These are phyloP conservation scores for Cenococcum geophilum DNA, from an alignment of 495 filamentous ascomycete genomes.

Conservation along the genomic window DNA sequence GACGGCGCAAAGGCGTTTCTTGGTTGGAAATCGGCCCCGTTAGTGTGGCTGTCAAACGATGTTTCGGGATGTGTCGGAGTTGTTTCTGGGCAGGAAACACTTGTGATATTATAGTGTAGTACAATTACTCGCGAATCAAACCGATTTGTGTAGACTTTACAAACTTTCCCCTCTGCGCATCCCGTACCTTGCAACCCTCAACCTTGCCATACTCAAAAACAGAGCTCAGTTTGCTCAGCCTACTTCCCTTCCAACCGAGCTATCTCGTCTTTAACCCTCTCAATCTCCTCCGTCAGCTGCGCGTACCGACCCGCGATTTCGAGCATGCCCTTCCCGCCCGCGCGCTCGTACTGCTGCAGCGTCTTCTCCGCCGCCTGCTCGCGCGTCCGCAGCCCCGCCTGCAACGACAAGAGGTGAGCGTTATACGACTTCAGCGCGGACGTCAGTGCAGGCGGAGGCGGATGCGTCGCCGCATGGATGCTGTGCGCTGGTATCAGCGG, in stretches of 20 bases:
- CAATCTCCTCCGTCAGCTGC: constrained; percentile 32
- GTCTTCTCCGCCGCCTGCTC: constrained; percentile 26
- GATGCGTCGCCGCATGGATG: constrained; percentile 21
- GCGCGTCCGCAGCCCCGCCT: constrained; percentile 18
- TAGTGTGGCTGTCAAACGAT: too few species aligned
- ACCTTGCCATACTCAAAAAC: too few species aligned
- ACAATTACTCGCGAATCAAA: too few species aligned
- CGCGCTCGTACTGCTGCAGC: constrained; percentile 33
- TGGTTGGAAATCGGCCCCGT: too few species aligned
- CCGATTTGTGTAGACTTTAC: too few species aligned
- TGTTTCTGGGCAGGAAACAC: too few species aligned
- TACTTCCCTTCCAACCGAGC: constrained; percentile 22
- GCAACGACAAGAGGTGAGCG: constrained; percentile 9
- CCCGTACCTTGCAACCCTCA: too few species aligned
- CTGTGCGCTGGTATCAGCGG: background rate
- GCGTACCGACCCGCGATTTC: constrained; percentile 33
- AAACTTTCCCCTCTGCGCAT: too few species aligned
- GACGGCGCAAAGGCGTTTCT: too few species aligned
- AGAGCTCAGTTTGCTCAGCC: too few species aligned
- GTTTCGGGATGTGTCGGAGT: too few species aligned
- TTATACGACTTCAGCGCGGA: constrained; percentile 54
- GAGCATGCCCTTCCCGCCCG: constrained; percentile 31
- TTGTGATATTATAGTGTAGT: too few species aligned
- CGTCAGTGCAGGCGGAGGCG: constrained; percentile 42
- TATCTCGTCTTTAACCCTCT: constrained; percentile 34